These are phyloP conservation scores for Lipomyces yamadae DNA, from an alignment of 805 yeast species.

Conservation along the genomic window DNA sequence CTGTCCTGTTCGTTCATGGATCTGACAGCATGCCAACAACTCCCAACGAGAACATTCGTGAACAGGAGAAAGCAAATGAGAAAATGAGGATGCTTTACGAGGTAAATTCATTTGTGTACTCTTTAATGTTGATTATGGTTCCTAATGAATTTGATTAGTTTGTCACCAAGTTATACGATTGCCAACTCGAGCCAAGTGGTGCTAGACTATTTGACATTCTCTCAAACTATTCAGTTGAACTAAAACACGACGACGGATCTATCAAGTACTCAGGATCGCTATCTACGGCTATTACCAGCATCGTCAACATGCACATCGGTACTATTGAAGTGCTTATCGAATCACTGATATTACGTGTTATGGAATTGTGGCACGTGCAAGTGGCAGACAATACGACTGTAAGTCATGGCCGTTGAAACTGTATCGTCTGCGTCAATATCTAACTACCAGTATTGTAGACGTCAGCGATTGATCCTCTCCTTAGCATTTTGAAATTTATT, in stretches of 20 bases:
- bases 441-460: background rate
- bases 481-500: slow-evolving; percentile 12
- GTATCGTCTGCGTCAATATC: background rate
- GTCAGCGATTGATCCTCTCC: background rate
- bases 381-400: background rate
- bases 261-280: background rate
- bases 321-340: background rate
- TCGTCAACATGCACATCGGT: background rate
- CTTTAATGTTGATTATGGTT: background rate
- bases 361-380: background rate
- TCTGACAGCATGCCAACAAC: background rate
- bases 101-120: too few relatives aligned
- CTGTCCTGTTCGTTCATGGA: background rate
- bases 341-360: background rate
- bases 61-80: slow-evolving; percentile 6
- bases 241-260: background rate
- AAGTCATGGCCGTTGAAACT: background rate
- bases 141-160: background rate
- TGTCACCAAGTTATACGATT: background rate
- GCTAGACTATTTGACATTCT: background rate
- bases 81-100: background rate
- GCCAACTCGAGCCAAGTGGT: background rate
- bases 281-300: background rate
- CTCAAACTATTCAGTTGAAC: background rate
- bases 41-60: background rate